Evolutionary conservation across 1,284 basidiomycete species (phyloP).

Genomic region (Malassezia furfur): DNA sequence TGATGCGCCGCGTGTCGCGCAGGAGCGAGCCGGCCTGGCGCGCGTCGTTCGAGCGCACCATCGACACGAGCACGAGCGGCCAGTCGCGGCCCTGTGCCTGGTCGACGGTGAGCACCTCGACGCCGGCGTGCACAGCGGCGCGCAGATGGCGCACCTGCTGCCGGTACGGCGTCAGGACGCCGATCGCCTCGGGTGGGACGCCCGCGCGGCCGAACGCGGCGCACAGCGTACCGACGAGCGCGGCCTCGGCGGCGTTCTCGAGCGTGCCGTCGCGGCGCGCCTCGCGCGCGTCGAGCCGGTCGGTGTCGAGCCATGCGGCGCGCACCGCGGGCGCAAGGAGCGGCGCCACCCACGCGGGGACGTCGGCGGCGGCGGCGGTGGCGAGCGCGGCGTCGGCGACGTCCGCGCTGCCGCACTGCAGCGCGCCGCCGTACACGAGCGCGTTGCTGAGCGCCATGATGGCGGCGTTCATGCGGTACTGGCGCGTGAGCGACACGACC

Average conservation of each 20-base stretch:
- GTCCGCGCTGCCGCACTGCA: slow-evolving; percentile 66
- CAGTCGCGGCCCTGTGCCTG: slow-evolving; percentile 82
- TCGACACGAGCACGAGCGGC: slow-evolving; percentile 34
- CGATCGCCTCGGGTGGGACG: slow-evolving; percentile 63
- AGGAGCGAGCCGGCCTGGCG: slow-evolving; percentile 25
- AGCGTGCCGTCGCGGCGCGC: slow-evolving; percentile 75
- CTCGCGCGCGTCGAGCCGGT: slow-evolving; percentile 60
- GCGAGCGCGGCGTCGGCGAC: slow-evolving; percentile 60
- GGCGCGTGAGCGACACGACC: slow-evolving; percentile 69
- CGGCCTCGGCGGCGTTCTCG: slow-evolving; percentile 74
- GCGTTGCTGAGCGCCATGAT: slow-evolving; percentile 89
- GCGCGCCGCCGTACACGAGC: slow-evolving; percentile 70
- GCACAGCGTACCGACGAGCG: slow-evolving; percentile 56
- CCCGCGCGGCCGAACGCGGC: slow-evolving; percentile 61
- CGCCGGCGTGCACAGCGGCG: slow-evolving; percentile 7
- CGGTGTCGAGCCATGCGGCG: slow-evolving; percentile 83
- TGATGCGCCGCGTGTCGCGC: slow-evolving; percentile 33
- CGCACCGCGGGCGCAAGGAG: slow-evolving; percentile 65
- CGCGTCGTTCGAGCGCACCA: slow-evolving; percentile 29
- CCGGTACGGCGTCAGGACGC: slow-evolving; percentile 79
- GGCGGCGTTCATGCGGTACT: slow-evolving; percentile 94
- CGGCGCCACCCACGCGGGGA: slow-evolving; percentile 57
- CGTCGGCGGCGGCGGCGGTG: slow-evolving; percentile 51
- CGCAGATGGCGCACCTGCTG: slow-evolving; percentile 72
- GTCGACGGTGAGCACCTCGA: slow-evolving; percentile 84